Evolutionary conservation across 139 green algal genomes (phyloP).

Genomic region (Micractinium sp.): DNA sequence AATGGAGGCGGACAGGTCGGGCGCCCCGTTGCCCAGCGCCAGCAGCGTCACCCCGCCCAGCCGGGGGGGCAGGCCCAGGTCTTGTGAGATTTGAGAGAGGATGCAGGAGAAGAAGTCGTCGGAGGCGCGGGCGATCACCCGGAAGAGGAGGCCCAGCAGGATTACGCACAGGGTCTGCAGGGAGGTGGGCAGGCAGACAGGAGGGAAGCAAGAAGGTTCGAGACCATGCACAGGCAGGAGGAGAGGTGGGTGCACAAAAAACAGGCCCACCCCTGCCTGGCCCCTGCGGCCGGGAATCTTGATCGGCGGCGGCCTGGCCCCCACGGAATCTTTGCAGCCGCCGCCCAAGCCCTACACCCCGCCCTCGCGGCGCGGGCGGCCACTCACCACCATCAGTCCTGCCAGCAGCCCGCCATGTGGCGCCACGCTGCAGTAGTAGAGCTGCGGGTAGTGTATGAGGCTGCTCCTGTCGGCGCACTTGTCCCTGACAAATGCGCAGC

Average conservation of each 20-base stretch:
- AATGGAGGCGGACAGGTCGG: slow-evolving; percentile 86
- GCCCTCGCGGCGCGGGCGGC: no score
- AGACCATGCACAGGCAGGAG: neutral
- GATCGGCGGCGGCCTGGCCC: no score
- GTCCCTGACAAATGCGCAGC: slow-evolving; percentile 38
- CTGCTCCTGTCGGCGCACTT: slow-evolving; percentile 39
- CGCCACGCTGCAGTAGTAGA: slow-evolving; percentile 61
- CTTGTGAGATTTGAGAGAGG: slow-evolving; percentile 64
- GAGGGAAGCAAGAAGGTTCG: no score
- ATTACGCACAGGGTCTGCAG: slow-evolving; percentile 19
- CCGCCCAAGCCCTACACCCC: neutral
- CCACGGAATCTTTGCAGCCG: neutral
- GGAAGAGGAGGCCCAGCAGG: slow-evolving; percentile 74
- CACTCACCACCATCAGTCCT: slow-evolving; percentile 16
- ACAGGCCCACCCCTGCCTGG: no score
- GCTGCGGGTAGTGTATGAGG: slow-evolving; percentile 43
- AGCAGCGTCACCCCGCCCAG: slow-evolving; percentile 92
- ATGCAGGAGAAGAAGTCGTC: slow-evolving; percentile 88
- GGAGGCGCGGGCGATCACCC: slow-evolving; percentile 79
- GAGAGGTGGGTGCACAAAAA: neutral
- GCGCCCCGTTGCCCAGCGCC: slow-evolving; percentile 89
- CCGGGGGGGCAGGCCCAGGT: slow-evolving; percentile 83
- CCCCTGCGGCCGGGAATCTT: no score
- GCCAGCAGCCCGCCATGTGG: slow-evolving; percentile 16
- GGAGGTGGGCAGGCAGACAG: neutral